Evolutionary conservation across 352 stramenopile species (phyloP), one percentile per base, ranked within the genome.

Genomic region (Globisporangium nagaii): DNA sequence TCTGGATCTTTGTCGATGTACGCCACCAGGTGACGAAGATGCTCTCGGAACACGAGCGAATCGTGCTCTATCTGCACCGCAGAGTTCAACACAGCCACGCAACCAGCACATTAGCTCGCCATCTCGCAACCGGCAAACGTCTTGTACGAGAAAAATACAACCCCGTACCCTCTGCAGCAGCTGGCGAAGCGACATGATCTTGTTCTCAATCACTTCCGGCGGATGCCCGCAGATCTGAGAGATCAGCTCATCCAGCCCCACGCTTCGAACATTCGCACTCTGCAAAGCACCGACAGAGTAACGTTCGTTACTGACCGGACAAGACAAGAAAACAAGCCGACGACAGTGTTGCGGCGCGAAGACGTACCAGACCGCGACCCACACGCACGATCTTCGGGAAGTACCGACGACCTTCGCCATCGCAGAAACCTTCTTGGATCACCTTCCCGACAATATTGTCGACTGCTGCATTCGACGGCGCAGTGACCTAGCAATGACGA

Each of bases 401-500:
- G 55, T 98, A 98, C 41, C 87, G 74, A 45, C 85, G 70, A 0
- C 92, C 93, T 74, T 95, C 87, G 32, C 95, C 95, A 62, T 98
- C 95, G 35, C 95, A 90, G 48, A 98, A 98, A 34, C 93, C 93
- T 66, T 97, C 86, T 60, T 95, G 80, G 56, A 98, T 98, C 32
- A 98, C 95, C 63, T 98, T 98, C n/a, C 86, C 72, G 36, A 98
- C 93, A 31, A 98, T 93, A 60, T 98, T 98, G 58, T 98, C 95
- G 1, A 98, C 90, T 19, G 94, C 95, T 55, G 90, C 92, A 74
- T 98, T 98, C 24, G 90, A 98, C 11, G 94, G 95, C 11, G 95
- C 93, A 11, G 85, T 90, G 24, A 97, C 78, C 78, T 88, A 25
- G 8, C 0, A 48, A 32, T 12, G 2, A 4, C 39, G 1, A 22